Conservation (phyloP, 2,329 filamentous ascomycete species). For the Aspergillus phoenicis region DNA sequence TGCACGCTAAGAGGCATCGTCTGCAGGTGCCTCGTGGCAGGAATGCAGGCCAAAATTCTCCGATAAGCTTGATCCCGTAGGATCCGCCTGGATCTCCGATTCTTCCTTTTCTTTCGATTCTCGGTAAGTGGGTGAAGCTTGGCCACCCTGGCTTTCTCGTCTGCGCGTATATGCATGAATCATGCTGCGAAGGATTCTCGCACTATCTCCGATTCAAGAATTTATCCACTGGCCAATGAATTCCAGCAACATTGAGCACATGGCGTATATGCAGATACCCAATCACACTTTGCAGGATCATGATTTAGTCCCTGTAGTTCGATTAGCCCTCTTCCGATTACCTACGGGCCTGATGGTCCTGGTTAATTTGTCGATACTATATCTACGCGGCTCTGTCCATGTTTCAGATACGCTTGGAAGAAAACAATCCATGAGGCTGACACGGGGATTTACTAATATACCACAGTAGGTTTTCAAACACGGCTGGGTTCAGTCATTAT, state of each 20-base stretch:
- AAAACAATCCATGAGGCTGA: too few species aligned
- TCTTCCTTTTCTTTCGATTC: neutral
- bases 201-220: neutral
- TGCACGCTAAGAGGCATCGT: neutral
- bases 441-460: too few species aligned
- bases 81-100: neutral
- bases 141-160: neutral
- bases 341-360: neutral
- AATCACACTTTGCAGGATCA: neutral
- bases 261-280: neutral
- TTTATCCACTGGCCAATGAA: neutral
- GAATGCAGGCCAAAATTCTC: neutral
- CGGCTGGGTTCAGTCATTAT: too few species aligned
- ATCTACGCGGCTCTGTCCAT: too few species aligned
- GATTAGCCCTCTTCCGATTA: neutral
- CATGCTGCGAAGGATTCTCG: neutral
- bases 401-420: too few species aligned
- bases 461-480: too few species aligned
- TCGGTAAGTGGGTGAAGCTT: neutral
- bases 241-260: neutral
- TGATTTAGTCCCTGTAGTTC: neutral
- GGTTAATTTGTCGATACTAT: neutral
- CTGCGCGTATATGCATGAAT: neutral
- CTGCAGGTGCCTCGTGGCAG: neutral
- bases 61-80: constrained; percentile 2